Evolutionary conservation across 2,329 filamentous ascomycete species (phyloP), one percentile per base, ranked within the genome.

Genomic region (Podosphaera aphanis): DNA sequence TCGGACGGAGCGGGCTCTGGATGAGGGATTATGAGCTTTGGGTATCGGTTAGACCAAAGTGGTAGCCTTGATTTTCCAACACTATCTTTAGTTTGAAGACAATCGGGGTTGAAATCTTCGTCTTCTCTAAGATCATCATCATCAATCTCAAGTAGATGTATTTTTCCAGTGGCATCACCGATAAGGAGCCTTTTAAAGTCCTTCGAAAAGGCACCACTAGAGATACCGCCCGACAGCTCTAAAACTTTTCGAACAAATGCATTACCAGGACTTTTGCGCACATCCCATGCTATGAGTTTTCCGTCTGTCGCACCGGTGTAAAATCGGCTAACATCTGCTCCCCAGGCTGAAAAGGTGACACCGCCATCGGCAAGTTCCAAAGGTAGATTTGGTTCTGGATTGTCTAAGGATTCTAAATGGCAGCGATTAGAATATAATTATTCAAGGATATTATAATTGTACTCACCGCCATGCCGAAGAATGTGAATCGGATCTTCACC

Each of bases 241-340:
- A 77, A 60, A 0, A 78, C 59, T 44, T 69, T 63, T 19, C 69
- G 65, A 4, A 77, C 62, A 39, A 71, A 64, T 0, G 64, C 68
- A 45, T 61, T 56, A 23, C 51, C 59, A 44, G 43, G 54, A 39
- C 63, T 62, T 37, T 50, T 51, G 8, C 70, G 67, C 7, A 78
- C 59, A 49, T 77, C 72, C 74, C 74, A 79, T 2, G 73, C 71
- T 49, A 73, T 77, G 15, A 79, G 64, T 0, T 70, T 63, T 1
- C 74, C 74, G 49, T 79, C 74, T 1, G 74, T 77, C 0, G 71
- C 72, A 1, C 74, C 74, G 0, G 73, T 77, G 51, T 78, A 79
- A 38, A 79, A 66, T 0, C 73, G 65, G 46, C 74, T 70, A 0
- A 63, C 57, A 0, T 67, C 69, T 15, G 62, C 65, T 1, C 71